Percentiles rank a stretch among this genome's conserved stretches.
Evolutionary conservation across 768 basidiomycete species (phyloP).

Genomic region (Tricholoma terreum): DNA sequence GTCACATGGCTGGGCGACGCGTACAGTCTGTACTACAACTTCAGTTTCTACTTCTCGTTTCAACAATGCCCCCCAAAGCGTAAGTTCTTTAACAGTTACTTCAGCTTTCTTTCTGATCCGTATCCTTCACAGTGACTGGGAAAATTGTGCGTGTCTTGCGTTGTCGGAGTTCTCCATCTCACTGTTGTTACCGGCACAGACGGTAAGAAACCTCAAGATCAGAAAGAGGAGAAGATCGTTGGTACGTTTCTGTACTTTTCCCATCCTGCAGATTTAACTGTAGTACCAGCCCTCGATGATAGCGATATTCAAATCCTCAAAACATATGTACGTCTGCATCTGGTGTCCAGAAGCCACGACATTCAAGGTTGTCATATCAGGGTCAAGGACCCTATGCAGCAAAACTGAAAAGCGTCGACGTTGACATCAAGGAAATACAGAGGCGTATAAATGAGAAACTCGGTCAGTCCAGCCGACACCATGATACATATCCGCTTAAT

Average conservation of each 20-base stretch:
- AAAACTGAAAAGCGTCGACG: slow-evolving; percentile 83
- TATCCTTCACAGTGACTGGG: slow-evolving; percentile 76
- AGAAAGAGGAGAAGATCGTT: slow-evolving; percentile 92
- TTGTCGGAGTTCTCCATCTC: neutral
- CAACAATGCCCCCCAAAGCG: slow-evolving; percentile 91
- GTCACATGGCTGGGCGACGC: slow-evolving; percentile 2
- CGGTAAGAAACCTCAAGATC: slow-evolving; percentile 82
- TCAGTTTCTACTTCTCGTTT: slow-evolving; percentile 19
- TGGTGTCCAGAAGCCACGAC: neutral
- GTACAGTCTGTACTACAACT: neutral
- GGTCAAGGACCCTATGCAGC: slow-evolving; percentile 97
- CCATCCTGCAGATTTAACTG: slow-evolving; percentile 8
- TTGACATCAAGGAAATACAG: slow-evolving; percentile 93
- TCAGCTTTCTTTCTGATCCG: slow-evolving; percentile 12
- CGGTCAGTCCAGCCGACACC: slow-evolving; percentile 39
- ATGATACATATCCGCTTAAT: neutral
- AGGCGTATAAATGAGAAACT: slow-evolving; percentile 98
- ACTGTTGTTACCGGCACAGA: slow-evolving; percentile 43
- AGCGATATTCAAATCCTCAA: slow-evolving; percentile 99
- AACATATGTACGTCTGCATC: slow-evolving; percentile 71
- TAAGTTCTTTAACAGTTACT: slow-evolving; percentile 40
- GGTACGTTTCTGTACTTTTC: slow-evolving; percentile 39
- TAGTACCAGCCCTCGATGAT: slow-evolving; percentile 79
- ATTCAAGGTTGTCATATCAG: slow-evolving; percentile 38
- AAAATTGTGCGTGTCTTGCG: slow-evolving; percentile 71